Evolutionary conservation across 257 asterid genomes (phyloP), one percentile per base, ranked within the genome.

Genomic region (Solanum gracilifrons): DNA sequence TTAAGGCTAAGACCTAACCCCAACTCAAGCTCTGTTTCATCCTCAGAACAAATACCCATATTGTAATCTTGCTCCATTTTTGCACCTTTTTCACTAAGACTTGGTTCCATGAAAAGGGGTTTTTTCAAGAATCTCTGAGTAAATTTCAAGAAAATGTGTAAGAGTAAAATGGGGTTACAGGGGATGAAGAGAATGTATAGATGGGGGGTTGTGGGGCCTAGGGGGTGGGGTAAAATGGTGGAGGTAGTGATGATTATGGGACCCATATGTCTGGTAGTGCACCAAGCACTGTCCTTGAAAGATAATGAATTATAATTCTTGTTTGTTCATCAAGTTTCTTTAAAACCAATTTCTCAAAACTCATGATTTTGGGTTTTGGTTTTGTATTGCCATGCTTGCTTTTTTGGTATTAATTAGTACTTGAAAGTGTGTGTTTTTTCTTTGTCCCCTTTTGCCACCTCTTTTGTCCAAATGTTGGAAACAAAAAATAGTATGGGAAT

Each of bases 1-100:
- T 92, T 92, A 13, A 93, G 92, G 25, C 95, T 93, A 76, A 94
- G 86, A 36, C 95, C 93, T 58, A 94, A 88, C 4, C 97, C 95
- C 92, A 94, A 55, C 88, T 94, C 97, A 58, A 94, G 92, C 27
- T 87, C 92, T 32, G 88, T 73, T 37, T 93, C 95, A 84, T 71
- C 87, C 16, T 39, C 87, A 3, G 88, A 66, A 13, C 91, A 48
- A 39, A 82, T 82, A 5, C 13, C 69, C 85, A 82, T 82, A 29
- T 48, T 48, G 85, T 82, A 82, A 48, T 82, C 85, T 48, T 48
- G 64, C 13, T 79, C 84, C 64, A 41, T 23, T 37, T 77, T 77
- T 77, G 62, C 89, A 46, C 89, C 90, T 41, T 88, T 87, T 3
- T 80, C 84, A 76, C 71, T 91, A 13, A 88, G 87, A 86, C 92